Evolutionary conservation across 495 filamentous ascomycete species (phyloP), one percentile per base, ranked within the genome.

Genomic region (Chlorociboria aeruginascens): DNA sequence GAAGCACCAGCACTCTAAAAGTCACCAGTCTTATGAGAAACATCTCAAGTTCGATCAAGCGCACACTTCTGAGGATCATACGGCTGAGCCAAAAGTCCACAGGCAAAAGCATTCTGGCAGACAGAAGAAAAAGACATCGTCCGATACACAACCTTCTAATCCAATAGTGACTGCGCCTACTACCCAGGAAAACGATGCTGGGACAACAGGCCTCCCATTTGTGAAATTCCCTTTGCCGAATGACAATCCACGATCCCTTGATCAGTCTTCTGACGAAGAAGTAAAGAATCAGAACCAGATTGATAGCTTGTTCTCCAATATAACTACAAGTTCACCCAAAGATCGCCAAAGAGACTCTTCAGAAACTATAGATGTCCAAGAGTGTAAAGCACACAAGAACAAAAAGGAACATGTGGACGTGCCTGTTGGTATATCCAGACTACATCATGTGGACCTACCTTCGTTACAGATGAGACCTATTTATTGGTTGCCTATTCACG

Each of bases 401-500:
- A 40, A n/a, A 9, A 52, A 51, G 17, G 56, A 62, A n/a, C 62
- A 64, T 14, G 58, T 59, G 7, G 73, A 77, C 43, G 71, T 93
- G 35, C 75, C 82, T 4, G 86, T 93, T 11, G 86, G 86, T 3
- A 70, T 87, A 3, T 87, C 83, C 12, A 77, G 85, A 49, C 68
- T 93, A 40, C 85, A 80, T 52, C 52, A 77, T 17, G 73, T 80
- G 4, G 63, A 73, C 29, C 58, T 81, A n/a, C 73, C 70, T 11
- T 61, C 65, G 7, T 62, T 82, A 9, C 65, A 85, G 66, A 96
- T 98, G 89, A 83, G 89, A 61, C 92, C 92, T 0, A 96, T 97
- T 35, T 98, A 98, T 57, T 98, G 92, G 92, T 88, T 81, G 32
- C 90, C 92, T n/a, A 74, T 96, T 16, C 85, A 94, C 53, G 92